Conservation (phyloP, 73 alveolate species). For the Paramecium sonneborni region DNA sequence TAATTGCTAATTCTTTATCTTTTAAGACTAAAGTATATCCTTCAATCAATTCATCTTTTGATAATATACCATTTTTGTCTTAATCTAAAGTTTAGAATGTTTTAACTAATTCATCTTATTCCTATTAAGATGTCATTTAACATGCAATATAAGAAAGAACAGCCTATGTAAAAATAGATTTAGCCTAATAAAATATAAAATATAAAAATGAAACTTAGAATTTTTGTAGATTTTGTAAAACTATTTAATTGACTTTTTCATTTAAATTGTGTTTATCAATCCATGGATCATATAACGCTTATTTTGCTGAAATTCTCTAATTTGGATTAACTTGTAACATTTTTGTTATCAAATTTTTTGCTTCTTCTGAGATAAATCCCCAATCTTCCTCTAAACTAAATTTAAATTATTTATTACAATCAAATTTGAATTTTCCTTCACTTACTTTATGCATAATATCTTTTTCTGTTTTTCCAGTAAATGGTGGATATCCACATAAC, state of each 20-base stretch:
- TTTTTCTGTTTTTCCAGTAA: constrained; percentile 48
- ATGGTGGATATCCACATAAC: constrained; percentile 61
- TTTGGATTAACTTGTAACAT: constrained; percentile 73
- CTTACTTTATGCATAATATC: constrained; percentile 44
- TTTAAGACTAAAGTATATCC: constrained; percentile 70
- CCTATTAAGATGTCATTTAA: constrained; percentile 68
- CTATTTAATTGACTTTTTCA: constrained; percentile 4
- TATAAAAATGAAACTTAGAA: not conserved
- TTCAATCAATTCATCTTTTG: constrained; percentile 78
- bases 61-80: constrained; percentile 81
- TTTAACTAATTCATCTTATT: constrained; percentile 67
- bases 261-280: not conserved
- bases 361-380: constrained; percentile 69
- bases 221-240: constrained; percentile 59
- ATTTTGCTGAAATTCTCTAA: constrained; percentile 73
- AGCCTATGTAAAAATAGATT: constrained; percentile 60
- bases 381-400: constrained; percentile 60
- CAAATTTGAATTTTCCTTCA: constrained; percentile 45
- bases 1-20: constrained; percentile 3
- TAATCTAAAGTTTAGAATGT: constrained; percentile 76
- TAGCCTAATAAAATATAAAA: constrained; percentile 20
- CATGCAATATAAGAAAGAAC: constrained; percentile 65
- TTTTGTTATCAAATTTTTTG: constrained; percentile 71
- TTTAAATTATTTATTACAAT: constrained; percentile 33
- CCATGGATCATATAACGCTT: constrained; percentile 83